A percentile compares a stretch with the other conserved stretches of the same genome.
These are phyloP conservation scores for Tremella mesenterica DNA, from an alignment of 768 basidiomycete species.

Conservation along the genomic window DNA sequence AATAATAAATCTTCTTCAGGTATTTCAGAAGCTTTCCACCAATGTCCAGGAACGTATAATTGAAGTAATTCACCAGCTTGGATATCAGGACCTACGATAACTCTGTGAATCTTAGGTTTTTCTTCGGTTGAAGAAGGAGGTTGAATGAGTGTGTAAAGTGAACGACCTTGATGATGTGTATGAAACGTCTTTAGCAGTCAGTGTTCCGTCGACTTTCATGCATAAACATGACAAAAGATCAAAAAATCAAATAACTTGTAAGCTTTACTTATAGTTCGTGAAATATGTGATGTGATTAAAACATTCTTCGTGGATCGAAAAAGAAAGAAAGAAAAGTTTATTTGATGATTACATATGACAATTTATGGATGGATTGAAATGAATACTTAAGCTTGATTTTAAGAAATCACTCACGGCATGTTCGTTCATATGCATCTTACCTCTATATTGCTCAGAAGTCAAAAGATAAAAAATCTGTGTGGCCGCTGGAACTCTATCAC, in stretches of 20 bases:
- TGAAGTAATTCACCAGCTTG: conserved; percentile 49
- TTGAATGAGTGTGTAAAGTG: conserved; percentile 30
- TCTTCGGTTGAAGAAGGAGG: conserved; percentile 8
- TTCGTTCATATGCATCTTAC: conserved; percentile 37
- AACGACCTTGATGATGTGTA: conserved; percentile 19
- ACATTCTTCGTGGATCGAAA: too few relatives aligned
- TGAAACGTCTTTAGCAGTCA: too few relatives aligned
- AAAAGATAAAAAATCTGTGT: conserved; percentile 37
- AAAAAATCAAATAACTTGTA: too few relatives aligned
- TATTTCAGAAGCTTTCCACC: conserved; percentile 43
- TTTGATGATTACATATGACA: too few relatives aligned
- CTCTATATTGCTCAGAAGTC: conserved; percentile 19
- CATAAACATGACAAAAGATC: too few relatives aligned
- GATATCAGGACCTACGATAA: conserved; percentile 48
- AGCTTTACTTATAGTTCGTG: too few relatives aligned
- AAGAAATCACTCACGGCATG: conserved; percentile 18
- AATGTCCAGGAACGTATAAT: conserved; percentile 46
- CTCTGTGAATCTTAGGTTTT: conserved; percentile 15
- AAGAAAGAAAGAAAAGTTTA: neutral
- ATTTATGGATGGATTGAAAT: neutral
- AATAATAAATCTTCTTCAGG: conserved; percentile 34
- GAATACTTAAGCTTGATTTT: too few relatives aligned
- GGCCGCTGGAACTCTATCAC: conserved; percentile 15
- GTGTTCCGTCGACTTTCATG: neutral
- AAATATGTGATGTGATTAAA: too few relatives aligned